Base-by-base conservation (phyloP, 1,284 basidiomycete genomes). In the Puccinia triticina region DNA sequence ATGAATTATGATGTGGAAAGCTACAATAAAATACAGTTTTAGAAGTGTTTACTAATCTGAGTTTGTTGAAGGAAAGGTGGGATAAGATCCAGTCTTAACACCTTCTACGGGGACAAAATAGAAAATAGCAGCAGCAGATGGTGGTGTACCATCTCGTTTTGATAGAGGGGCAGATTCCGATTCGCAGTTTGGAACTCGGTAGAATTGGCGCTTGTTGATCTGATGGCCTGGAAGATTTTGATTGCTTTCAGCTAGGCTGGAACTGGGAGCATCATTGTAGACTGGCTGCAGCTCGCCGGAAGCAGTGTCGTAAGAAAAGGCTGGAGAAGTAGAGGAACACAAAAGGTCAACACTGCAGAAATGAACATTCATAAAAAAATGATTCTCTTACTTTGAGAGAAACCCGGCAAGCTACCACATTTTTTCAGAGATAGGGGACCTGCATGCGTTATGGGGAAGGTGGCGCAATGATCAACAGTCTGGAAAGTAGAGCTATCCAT, bases 391-490 rank as follows among this genome's bases (percentile, higher is more conserved):
- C 78, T 83, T 78, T 85, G 85, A 10, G 84, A 85, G 78, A 78
- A 84, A 23, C 84, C 84, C 11, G 83, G 79, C 11, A 71, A 64
- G 16, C 83, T 59, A 12, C 84, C 84, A 76, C 85, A 85, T 43
- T 84, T 83, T 11, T 82, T 69, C 78, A 85, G 82, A 16, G 84
- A 83, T 26, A 85, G 55, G 23, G 85, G 85, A 10, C 78, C 83
- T 10, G 85, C 84, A 16, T 84, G 84, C 26, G 79, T 78, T 69
- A 84, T 78, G 53, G 84, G 83, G 77, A 85, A 85, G 14, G 85
- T 85, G 10, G 85, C 84, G 59, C 85, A 85, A 82, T 84, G 84
- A 71, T 85, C 84, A 53, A 82, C 82, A 11, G 82, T 82, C 46
- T 72, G 53, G 57, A 84, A 82, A 34, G 75, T 77, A 32, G 84